A percentile compares a stretch with the other conserved stretches of the same genome.
phyloP scores from a whole-genome alignment of 441 rosid genomes.

The Populus hybrid region DNA sequence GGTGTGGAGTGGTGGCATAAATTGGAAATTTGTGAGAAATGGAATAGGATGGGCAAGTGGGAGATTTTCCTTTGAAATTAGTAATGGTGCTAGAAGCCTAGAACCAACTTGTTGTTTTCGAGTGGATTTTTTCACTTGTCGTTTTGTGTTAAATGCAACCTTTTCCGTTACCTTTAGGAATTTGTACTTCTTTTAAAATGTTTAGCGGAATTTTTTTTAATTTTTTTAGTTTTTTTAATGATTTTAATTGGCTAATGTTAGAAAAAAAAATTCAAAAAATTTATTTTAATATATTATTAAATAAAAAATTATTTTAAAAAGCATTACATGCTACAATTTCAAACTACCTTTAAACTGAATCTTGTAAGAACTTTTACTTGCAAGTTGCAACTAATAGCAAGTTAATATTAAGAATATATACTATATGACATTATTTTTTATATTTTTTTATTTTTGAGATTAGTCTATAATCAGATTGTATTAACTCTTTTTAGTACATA shows the following conservation, averaged over 20 bases:
- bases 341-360: background rate
- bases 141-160: conserved; percentile 5
- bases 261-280: no score
- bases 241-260: no score
- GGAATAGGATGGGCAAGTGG: conserved; percentile 23
- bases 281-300: background rate
- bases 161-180: background rate
- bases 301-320: no score
- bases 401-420: background rate
- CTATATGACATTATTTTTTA: background rate
- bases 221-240: background rate
- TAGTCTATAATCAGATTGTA: background rate
- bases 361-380: background rate
- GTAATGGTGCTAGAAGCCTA: background rate
- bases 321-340: background rate
- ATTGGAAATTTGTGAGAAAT: conserved; percentile 16
- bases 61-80: background rate
- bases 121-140: conserved; percentile 15
- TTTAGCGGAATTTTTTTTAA: no score
- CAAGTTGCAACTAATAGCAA: background rate
- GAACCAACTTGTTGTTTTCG: background rate
- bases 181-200: no score
- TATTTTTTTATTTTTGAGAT: background rate
- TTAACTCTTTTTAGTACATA: background rate
- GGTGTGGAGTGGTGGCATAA: conserved; percentile 4